Conservation (phyloP, 805 yeast genomes). For the Ogataea angusta region DNA sequence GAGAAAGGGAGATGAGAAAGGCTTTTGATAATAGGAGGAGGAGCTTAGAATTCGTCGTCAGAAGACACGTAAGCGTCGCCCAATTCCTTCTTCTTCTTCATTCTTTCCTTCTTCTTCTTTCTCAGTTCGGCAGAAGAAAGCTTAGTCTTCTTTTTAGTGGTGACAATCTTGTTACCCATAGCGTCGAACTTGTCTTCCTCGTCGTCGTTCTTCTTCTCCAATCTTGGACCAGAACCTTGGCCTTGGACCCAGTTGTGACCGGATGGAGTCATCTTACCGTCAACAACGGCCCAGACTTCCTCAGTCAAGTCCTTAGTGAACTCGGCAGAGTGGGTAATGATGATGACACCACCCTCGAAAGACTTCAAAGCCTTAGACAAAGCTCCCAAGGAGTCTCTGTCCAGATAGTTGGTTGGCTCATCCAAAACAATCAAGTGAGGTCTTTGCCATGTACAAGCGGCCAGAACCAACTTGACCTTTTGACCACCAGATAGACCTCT, state of each 20-base stretch:
- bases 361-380: conserved; percentile 97
- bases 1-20: conserved; percentile 4
- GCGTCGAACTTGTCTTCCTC: conserved; percentile 99
- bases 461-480: conserved; percentile 98
- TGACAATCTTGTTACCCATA: conserved; percentile 99
- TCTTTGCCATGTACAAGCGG: conserved; percentile 99
- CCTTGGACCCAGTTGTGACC: conserved; percentile 99
- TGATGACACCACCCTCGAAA: conserved; percentile 99
- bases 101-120: conserved; percentile 99
- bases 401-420: conserved; percentile 99
- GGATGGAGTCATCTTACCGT: conserved; percentile 99
- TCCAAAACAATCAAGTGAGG: conserved; percentile 99
- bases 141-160: conserved; percentile 95
- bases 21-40: not conserved
- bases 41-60: conserved; percentile 74
- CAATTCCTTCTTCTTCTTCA: conserved; percentile 99
- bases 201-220: conserved; percentile 86
- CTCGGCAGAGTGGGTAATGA: conserved; percentile 99
- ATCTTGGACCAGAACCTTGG: conserved; percentile 99
- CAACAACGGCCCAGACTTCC: conserved; percentile 99
- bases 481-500: conserved; percentile 99
- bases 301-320: conserved; percentile 99
- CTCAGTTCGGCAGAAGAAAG: conserved; percentile 98
- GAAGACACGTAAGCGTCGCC: conserved; percentile 99
- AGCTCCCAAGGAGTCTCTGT: conserved; percentile 99